Conservation (phyloP, 1,139 yeast genomes). For the Candida sojae region DNA sequence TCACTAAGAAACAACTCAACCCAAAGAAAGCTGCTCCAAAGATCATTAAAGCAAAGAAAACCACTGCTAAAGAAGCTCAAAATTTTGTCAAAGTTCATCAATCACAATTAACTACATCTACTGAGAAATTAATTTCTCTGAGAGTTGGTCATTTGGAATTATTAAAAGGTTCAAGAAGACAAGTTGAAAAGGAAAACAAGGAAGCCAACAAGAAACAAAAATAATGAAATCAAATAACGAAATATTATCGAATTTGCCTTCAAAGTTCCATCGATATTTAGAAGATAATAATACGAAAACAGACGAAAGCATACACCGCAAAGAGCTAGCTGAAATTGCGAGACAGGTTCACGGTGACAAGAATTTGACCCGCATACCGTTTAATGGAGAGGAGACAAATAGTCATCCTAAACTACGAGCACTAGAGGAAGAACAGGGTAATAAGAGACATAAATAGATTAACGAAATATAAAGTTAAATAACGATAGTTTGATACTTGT, state of each 20-base stretch:
- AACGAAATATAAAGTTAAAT: background rate
- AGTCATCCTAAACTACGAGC: slow-evolving; percentile 30
- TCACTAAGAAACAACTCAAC: slow-evolving; percentile 54
- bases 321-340: background rate
- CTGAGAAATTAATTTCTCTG: slow-evolving; percentile 84
- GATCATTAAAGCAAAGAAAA: slow-evolving; percentile 68
- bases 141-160: slow-evolving; percentile 96
- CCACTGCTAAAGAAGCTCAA: slow-evolving; percentile 43
- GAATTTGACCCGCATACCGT: slow-evolving; percentile 4
- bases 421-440: slow-evolving; percentile 25
- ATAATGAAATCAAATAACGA: slow-evolving; percentile 14
- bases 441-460: slow-evolving; percentile 17
- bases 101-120: slow-evolving; percentile 65
- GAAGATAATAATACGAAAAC: background rate
- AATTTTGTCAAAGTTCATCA: slow-evolving; percentile 64
- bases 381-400: slow-evolving; percentile 5
- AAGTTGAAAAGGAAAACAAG: slow-evolving; percentile 61
- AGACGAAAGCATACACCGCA: background rate
- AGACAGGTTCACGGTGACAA: background rate
- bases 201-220: slow-evolving; percentile 19
- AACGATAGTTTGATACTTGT: background rate
- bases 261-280: background rate
- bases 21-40: slow-evolving; percentile 74
- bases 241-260: slow-evolving; percentile 18
- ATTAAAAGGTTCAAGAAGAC: slow-evolving; percentile 88